phyloP scores from a whole-genome alignment of 2,329 filamentous ascomycete species.

The Aspergillus fijiensis region DNA sequence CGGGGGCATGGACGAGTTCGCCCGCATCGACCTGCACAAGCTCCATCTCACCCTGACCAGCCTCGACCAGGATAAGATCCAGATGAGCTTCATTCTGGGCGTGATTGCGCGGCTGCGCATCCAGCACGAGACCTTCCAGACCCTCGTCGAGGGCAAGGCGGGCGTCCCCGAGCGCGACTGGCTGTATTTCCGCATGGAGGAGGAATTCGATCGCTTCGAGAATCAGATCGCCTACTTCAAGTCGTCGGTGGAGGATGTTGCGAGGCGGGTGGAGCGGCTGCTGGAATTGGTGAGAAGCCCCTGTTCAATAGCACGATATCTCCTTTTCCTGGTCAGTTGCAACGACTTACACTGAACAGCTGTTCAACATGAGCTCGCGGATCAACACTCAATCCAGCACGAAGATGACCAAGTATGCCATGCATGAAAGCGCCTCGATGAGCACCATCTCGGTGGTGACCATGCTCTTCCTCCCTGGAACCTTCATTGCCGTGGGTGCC shows the following conservation, averaged over 20 bases:
- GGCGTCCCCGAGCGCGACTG: neutral
- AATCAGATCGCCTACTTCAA: constrained; percentile 10
- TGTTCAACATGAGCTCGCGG: constrained; percentile 10
- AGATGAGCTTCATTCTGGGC: constrained; percentile 11
- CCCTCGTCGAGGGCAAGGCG: constrained; percentile 1
- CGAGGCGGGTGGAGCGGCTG: constrained; percentile 4
- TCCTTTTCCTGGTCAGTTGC: too few relatives aligned
- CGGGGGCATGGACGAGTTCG: constrained; percentile 1
- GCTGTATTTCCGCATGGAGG: constrained; percentile 7
- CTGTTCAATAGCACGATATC: too few relatives aligned
- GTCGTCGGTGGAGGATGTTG: constrained; percentile 8
- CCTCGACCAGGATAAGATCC: constrained; percentile 10
- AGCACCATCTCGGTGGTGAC: constrained; percentile 10
- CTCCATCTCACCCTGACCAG: constrained; percentile 8
- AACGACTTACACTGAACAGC: neutral
- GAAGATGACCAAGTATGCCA: constrained; percentile 9
- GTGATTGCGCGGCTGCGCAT: constrained; percentile 8
- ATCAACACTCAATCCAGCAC: constrained; percentile 9
- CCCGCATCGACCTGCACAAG: constrained; percentile 5
- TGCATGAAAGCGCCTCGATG: constrained; percentile 11
- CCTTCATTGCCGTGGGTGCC: constrained; percentile 8
- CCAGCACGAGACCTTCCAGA: constrained; percentile 7
- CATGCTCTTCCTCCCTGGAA: constrained; percentile 9
- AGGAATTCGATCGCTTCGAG: constrained; percentile 11
- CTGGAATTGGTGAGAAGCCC: constrained; percentile 1